A percentile compares a stretch with the other conserved stretches of the same genome.
phyloP scores from a whole-genome alignment of 129 eudicot genomes.

The Flaveria bidentis region DNA sequence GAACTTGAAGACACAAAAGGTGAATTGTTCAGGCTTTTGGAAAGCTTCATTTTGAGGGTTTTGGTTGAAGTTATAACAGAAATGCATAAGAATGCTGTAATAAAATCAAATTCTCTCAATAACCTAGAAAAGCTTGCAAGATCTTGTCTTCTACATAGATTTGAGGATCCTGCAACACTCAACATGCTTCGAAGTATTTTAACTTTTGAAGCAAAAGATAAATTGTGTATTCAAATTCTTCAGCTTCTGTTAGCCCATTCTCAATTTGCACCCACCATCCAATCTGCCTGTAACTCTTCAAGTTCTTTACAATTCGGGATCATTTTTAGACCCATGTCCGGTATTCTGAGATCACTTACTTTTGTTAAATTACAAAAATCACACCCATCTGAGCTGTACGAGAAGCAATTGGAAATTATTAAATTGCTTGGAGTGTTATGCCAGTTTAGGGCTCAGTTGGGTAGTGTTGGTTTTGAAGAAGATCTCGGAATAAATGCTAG shows the following conservation, averaged over 20 bases:
- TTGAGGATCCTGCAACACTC: slow-evolving; percentile 65
- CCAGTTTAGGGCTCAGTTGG: slow-evolving; percentile 33
- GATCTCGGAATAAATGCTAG: slow-evolving; percentile 52
- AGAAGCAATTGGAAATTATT: slow-evolving; percentile 59
- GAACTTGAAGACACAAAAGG: slow-evolving; percentile 29
- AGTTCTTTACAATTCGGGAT: slow-evolving; percentile 53
- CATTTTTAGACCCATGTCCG: slow-evolving; percentile 68
- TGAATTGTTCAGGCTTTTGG: slow-evolving; percentile 59
- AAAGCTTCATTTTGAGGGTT: slow-evolving; percentile 50
- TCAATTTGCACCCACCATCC: slow-evolving; percentile 55
- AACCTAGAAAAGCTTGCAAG: slow-evolving; percentile 60
- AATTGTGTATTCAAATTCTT: slow-evolving; percentile 44
- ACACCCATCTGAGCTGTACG: slow-evolving; percentile 30
- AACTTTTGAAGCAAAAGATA: slow-evolving; percentile 43
- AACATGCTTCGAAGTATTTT: slow-evolving; percentile 54
- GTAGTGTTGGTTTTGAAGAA: slow-evolving; percentile 42
- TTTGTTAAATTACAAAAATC: slow-evolving; percentile 25
- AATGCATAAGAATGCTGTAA: slow-evolving; percentile 41
- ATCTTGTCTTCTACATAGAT: slow-evolving; percentile 67
- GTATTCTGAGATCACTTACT: slow-evolving; percentile 66
- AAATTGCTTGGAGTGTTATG: slow-evolving; percentile 71
- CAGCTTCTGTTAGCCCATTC: slow-evolving; percentile 79
- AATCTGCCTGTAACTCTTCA: slow-evolving; percentile 37
- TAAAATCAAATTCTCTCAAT: slow-evolving; percentile 46
- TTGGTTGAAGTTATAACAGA: slow-evolving; percentile 44